A percentile compares a stretch with the other conserved stretches of the same genome.
Conservation (phyloP, 2,329 filamentous ascomycete genomes). For the Pseudogymnoascus sp. region DNA sequence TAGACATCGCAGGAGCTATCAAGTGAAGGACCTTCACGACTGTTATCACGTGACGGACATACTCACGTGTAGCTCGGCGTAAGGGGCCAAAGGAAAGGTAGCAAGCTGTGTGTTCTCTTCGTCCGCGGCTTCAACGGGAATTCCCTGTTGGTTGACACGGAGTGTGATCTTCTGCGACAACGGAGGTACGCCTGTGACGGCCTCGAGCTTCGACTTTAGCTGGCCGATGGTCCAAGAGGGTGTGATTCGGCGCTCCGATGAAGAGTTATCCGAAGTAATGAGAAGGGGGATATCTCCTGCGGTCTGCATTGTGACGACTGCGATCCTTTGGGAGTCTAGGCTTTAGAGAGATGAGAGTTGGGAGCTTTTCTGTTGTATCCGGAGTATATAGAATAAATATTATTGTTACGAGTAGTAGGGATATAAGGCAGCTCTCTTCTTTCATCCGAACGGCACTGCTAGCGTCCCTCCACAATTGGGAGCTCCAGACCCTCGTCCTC, state of each 20-base stretch:
- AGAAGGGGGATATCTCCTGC: constrained; percentile 69
- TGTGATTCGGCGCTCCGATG: constrained; percentile 83
- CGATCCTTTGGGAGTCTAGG: not conserved
- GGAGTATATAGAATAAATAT: not conserved
- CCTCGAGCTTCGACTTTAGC: constrained; percentile 81
- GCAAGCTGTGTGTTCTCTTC: constrained; percentile 62
- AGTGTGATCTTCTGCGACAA: constrained; percentile 67
- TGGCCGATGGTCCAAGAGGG: constrained; percentile 83
- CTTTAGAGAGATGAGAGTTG: not conserved
- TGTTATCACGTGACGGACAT: not conserved
- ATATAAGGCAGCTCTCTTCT: constrained; percentile 2
- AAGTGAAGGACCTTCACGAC: not conserved
- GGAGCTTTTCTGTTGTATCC: not conserved
- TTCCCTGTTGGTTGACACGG: constrained; percentile 53
- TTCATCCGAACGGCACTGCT: not conserved
- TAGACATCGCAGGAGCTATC: not conserved
- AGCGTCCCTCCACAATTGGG: not conserved
- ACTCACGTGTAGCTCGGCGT: constrained; percentile 72
- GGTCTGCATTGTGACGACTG: constrained; percentile 27
- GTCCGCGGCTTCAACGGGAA: constrained; percentile 59
- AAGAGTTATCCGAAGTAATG: constrained; percentile 65
- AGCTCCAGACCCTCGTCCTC: not conserved
- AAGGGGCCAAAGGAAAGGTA: constrained; percentile 58
- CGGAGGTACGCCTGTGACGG: constrained; percentile 85
- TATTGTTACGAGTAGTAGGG: not conserved